Conservation (phyloP, 139 green algal species). For the Chlamydomonas sp. region DNA sequence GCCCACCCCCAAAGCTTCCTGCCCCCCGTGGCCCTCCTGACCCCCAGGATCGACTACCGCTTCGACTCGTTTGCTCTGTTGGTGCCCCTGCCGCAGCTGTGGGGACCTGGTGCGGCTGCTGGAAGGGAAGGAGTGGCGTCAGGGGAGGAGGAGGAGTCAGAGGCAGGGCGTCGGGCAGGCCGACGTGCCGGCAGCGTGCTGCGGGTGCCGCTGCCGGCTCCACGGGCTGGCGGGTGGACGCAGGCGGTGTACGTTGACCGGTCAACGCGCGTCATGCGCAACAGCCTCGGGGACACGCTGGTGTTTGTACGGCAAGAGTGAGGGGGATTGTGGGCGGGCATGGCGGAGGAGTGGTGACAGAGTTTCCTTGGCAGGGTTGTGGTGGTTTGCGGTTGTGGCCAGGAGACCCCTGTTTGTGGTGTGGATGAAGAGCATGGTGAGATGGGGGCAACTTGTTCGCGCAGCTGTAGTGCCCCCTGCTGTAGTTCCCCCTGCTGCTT, state of each 20-base stretch:
- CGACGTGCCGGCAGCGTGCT: too few relatives aligned
- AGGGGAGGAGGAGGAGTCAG: background rate
- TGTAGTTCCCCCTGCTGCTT: too few relatives aligned
- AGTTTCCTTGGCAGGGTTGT: too few relatives aligned
- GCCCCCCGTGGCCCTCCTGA: background rate
- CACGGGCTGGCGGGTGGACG: slow-evolving; percentile 9
- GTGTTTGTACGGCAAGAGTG: background rate
- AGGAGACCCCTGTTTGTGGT: too few relatives aligned
- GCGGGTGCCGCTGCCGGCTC: background rate
- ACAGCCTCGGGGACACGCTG: slow-evolving; percentile 19
- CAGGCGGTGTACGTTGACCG: slow-evolving; percentile 8
- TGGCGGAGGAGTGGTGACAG: too few relatives aligned
- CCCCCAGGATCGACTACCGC: background rate
- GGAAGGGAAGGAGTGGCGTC: background rate
- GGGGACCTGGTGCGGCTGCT: background rate
- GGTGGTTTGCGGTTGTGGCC: too few relatives aligned
- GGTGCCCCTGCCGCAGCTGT: background rate
- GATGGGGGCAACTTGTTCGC: too few relatives aligned
- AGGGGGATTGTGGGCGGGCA: too few relatives aligned
- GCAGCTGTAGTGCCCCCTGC: too few relatives aligned
- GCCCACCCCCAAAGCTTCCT: background rate
- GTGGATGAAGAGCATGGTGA: too few relatives aligned
- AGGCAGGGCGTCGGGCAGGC: background rate
- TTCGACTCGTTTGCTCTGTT: background rate
- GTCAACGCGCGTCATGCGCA: background rate